Evolutionary conservation across 306 rosid genomes (phyloP).

Genomic region (Dryas drummondii): DNA sequence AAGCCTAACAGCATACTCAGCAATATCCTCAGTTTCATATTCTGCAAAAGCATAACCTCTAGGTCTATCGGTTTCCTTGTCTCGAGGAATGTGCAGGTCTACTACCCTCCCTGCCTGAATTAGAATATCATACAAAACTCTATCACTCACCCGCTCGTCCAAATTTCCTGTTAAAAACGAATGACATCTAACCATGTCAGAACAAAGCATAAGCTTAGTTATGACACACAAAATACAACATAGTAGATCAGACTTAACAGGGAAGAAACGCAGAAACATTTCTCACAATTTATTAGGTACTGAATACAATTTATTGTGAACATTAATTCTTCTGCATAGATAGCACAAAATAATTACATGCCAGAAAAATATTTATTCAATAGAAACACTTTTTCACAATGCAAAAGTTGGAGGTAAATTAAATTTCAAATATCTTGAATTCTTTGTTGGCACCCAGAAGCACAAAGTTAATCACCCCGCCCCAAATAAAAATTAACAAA

Average conservation of each 20-base stretch:
- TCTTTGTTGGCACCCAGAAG: neutral
- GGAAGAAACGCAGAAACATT: neutral
- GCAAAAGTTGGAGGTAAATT: too few relatives aligned
- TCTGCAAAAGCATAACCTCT: slow-evolving; percentile 89
- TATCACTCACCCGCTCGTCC: slow-evolving; percentile 88
- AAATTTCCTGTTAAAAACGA: slow-evolving; percentile 60
- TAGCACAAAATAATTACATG: neutral
- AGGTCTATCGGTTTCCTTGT: slow-evolving; percentile 71
- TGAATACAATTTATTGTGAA: neutral
- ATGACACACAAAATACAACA: neutral
- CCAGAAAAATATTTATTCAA: neutral
- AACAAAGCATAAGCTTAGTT: neutral
- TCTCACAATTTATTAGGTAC: neutral
- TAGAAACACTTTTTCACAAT: neutral
- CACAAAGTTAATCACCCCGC: neutral
- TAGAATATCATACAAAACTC: slow-evolving; percentile 78
- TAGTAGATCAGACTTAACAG: neutral
- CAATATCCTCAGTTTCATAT: slow-evolving; percentile 80
- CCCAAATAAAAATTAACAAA: too few relatives aligned
- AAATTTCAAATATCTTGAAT: neutral
- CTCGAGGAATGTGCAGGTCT: slow-evolving; percentile 79
- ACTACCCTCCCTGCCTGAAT: slow-evolving; percentile 88
- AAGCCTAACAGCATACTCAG: slow-evolving; percentile 84
- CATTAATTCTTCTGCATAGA: neutral
- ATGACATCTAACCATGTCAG: slow-evolving; percentile 8